Conservation (phyloP, 768 basidiomycete species). For the Boletus insuetus region DNA sequence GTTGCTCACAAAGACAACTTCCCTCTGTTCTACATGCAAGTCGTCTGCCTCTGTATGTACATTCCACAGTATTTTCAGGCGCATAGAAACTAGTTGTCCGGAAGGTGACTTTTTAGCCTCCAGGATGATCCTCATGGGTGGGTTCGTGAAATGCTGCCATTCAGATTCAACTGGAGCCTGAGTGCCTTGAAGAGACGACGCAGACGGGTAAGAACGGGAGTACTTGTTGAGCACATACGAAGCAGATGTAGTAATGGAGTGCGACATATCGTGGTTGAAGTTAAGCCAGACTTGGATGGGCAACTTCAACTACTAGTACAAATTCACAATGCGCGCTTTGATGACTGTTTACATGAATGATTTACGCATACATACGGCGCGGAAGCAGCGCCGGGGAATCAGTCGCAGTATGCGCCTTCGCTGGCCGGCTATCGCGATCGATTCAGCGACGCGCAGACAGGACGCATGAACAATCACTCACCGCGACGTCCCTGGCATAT, state of each 20-base stretch:
- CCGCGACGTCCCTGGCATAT: constrained; percentile 85
- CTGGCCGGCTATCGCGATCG: constrained; percentile 61
- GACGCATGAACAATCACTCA: constrained; percentile 41
- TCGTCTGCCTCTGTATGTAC: constrained; percentile 41
- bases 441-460: constrained; percentile 3
- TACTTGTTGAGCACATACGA: constrained; percentile 62
- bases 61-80: constrained; percentile 64
- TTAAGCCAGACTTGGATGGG: no score
- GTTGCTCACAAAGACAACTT: constrained; percentile 64
- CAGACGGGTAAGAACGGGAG: constrained; percentile 57
- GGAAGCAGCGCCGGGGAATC: constrained; percentile 12
- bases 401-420: constrained; percentile 82
- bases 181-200: constrained; percentile 9
- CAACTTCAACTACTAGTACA: not conserved
- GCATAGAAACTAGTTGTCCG: constrained; percentile 58
- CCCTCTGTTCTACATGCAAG: constrained; percentile 43
- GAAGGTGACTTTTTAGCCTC: constrained; percentile 53
- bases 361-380: constrained; percentile 2
- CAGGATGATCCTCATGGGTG: constrained; percentile 57
- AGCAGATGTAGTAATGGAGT: constrained; percentile 52
- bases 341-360: constrained; percentile 2
- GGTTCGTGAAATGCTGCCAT: constrained; percentile 81
- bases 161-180: constrained; percentile 39
- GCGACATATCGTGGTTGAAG: constrained; percentile 21
- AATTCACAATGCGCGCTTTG: not conserved